Evolutionary conservation across 2,329 filamentous ascomycete genomes (phyloP), one percentile per base, ranked within the genome.

Genomic region (Septoria petroselini): DNA sequence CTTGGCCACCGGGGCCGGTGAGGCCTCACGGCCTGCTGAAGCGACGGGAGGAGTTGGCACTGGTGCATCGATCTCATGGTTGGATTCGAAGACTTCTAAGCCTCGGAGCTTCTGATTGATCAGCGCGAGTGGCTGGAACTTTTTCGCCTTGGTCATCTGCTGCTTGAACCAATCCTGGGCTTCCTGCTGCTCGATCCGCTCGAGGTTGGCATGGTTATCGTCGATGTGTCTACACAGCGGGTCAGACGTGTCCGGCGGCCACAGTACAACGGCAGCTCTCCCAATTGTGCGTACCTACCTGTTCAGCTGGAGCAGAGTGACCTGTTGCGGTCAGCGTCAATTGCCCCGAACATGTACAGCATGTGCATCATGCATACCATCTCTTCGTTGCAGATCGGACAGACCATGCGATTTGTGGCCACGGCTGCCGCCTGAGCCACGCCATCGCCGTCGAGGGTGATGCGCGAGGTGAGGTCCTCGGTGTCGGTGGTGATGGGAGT

Each of bases 311-410:
- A 98, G 74, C 41, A 98, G 73, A 11, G 93, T 97, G 65, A 97
- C 78, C 88, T 94, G 63, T 25, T 49, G 4, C 11, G 18, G 55
- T 69, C 59, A 69, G 68, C 53, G 17, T 33, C 42, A 11, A 31
- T 17, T 37, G 12, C 25, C 17, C 34, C 17, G 11, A 9, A 31
- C 18, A 43, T 38, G 17, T 33, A 34, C 23, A 25, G 30, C 45
- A 30, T 12, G 21, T 25, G 12, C 14, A 42, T 17, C 12, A 15
- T 21, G 31, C 54, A 41, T 73, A 93, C 90, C 93, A 98, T 98
- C 70, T 96, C 91, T 72, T 97, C 94, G 61, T 84, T 90, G 71
- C 93, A 98, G 66, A 98, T 98, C n/a, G 93, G 93, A 69, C 93
- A 98, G 48, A 91, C 82, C 52, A 98, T 82, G 68, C 80, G 80